phyloP scores from a whole-genome alignment of 106 monocot genomes.

The Phalaenopsis aphrodite region DNA sequence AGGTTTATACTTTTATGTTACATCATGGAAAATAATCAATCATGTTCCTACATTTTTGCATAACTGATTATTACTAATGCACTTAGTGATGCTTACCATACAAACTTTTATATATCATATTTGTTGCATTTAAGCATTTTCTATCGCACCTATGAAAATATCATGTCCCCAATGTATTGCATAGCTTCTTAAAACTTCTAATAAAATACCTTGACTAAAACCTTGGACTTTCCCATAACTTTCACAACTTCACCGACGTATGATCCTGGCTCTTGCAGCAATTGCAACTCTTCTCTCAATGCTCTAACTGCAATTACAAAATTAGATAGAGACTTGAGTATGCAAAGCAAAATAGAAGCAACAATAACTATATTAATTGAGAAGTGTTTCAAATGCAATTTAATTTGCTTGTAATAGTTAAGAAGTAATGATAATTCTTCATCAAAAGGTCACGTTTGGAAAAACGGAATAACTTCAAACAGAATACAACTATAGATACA shows the following conservation, averaged over 20 bases:
- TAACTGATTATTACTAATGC: background rate
- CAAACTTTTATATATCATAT: background rate
- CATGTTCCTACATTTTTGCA: background rate
- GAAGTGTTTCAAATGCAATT: background rate
- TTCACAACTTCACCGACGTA: slow-evolving; percentile 99
- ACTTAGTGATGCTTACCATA: background rate
- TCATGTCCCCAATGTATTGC: background rate
- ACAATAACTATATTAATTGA: background rate
- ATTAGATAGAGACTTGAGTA: background rate
- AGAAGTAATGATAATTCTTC: background rate
- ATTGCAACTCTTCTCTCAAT: slow-evolving; percentile 86
- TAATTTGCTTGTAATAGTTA: background rate
- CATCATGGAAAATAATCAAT: background rate
- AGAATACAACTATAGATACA: background rate
- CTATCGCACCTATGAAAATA: background rate
- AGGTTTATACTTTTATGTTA: background rate
- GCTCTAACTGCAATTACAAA: slow-evolving; percentile 66
- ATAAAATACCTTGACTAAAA: slow-evolving; percentile 76
- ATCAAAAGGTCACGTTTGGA: background rate
- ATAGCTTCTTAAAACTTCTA: background rate
- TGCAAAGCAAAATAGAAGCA: background rate
- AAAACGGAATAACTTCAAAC: background rate
- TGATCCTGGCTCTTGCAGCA: slow-evolving; percentile 96
- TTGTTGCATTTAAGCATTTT: background rate
- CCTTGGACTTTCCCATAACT: slow-evolving; percentile 99